Conservation (phyloP, 2,329 filamentous ascomycete genomes). For the Rhinocladiella mackenziei region DNA sequence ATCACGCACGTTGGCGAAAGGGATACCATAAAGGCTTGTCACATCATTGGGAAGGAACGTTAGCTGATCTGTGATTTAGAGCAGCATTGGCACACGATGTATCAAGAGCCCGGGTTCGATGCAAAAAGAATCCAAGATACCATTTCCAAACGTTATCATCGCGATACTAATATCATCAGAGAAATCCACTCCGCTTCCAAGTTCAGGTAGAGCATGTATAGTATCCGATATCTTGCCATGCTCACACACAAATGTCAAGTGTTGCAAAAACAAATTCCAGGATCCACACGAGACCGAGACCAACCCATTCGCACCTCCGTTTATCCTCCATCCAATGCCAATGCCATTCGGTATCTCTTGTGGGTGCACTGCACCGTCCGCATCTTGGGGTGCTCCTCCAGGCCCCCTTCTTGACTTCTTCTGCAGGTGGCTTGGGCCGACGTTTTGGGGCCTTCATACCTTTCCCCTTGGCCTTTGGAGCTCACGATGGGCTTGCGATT, state of each 20-base stretch:
- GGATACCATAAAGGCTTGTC: background rate
- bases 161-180: no score
- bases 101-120: background rate
- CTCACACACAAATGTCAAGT: no score
- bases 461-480: background rate
- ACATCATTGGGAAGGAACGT: background rate
- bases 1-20: background rate
- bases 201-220: no score
- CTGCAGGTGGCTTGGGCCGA: background rate
- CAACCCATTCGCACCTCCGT: background rate
- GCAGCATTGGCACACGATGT: background rate
- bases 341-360: background rate
- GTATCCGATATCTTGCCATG: no score
- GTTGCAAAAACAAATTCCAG: no score
- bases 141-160: background rate
- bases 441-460: background rate
- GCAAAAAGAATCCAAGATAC: constrained; percentile 4
- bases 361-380: background rate
- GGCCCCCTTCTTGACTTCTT: no score
- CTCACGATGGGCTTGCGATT: no score
- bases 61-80: background rate
- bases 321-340: constrained; percentile 1
- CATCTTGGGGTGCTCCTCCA: no score
- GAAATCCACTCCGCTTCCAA: no score
- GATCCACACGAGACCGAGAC: no score